Evolutionary conservation across 441 rosid species (phyloP).

Genomic region (Jatropha multifida): DNA sequence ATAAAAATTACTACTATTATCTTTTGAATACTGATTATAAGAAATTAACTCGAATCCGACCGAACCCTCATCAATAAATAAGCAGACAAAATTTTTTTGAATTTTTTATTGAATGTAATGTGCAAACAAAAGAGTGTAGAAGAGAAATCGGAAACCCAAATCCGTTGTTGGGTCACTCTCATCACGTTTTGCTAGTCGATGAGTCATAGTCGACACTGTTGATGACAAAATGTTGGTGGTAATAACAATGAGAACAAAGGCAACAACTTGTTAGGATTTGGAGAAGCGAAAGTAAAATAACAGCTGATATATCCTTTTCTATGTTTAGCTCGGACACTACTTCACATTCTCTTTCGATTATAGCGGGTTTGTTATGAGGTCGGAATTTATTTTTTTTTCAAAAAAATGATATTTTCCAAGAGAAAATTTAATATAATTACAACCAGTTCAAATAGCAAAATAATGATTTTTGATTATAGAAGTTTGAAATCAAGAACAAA

Average conservation of each 20-base stretch:
- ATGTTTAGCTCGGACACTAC: neutral
- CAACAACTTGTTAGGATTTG: neutral
- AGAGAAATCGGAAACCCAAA: conserved; percentile 8
- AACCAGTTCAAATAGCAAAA: no score
- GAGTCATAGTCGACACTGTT: conserved; percentile 15
- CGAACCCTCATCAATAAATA: no score
- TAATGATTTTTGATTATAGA: no score
- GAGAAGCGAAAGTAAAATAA: neutral
- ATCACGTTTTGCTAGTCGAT: conserved; percentile 46
- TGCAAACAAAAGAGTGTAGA: neutral
- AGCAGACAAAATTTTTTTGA: no score
- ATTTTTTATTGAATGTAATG: neutral
- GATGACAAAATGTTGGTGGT: conserved; percentile 1
- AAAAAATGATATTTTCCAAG: no score
- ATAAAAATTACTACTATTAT: no score
- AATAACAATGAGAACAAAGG: conserved; percentile 3
- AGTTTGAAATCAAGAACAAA: neutral
- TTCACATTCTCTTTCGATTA: neutral
- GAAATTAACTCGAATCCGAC: no score
- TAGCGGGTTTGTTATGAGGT: no score
- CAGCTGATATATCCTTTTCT: conserved; percentile 16
- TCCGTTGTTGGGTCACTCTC: conserved; percentile 41
- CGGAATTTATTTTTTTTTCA: no score
- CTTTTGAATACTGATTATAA: no score
- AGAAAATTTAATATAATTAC: no score